phyloP scores from a whole-genome alignment of 768 basidiomycete species.

The Leccinum disarticulatum region DNA sequence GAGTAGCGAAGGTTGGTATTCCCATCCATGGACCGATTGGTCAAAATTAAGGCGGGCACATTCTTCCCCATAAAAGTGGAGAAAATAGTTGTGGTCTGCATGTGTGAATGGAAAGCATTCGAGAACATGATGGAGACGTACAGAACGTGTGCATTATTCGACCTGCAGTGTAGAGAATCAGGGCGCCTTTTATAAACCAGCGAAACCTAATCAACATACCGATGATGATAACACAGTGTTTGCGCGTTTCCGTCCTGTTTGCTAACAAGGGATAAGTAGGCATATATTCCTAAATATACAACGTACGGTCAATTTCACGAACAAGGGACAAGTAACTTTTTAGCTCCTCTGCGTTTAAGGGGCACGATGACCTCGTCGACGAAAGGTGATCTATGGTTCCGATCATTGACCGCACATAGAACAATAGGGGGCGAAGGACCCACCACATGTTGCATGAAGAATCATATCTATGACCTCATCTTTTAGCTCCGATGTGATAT shows the following conservation, averaged over 20 bases:
- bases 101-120: neutral
- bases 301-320: constrained; percentile 25
- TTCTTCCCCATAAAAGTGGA: constrained; percentile 44
- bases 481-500: constrained; percentile 24
- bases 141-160: constrained; percentile 32
- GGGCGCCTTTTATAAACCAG: constrained; percentile 4
- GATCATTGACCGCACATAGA: neutral
- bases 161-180: constrained; percentile 11
- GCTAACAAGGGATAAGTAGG: constrained; percentile 14
- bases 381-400: constrained; percentile 27
- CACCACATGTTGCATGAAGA: constrained; percentile 28
- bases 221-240: constrained; percentile 22
- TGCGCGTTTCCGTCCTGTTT: constrained; percentile 1
- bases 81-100: constrained; percentile 36
- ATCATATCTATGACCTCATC: constrained; percentile 28
- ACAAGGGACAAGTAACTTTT: constrained; percentile 27
- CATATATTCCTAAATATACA: neutral
- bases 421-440: neutral
- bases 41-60: constrained; percentile 40
- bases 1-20: constrained; percentile 32
- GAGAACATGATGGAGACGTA: constrained; percentile 9
- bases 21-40: constrained; percentile 32
- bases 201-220: constrained; percentile 9
- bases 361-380: constrained; percentile 25
- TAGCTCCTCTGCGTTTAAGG: constrained; percentile 19